Evolutionary conservation across 1,139 yeast species (phyloP), one percentile per base, ranked within the genome.

Genomic region (Nadsonia commutata): DNA sequence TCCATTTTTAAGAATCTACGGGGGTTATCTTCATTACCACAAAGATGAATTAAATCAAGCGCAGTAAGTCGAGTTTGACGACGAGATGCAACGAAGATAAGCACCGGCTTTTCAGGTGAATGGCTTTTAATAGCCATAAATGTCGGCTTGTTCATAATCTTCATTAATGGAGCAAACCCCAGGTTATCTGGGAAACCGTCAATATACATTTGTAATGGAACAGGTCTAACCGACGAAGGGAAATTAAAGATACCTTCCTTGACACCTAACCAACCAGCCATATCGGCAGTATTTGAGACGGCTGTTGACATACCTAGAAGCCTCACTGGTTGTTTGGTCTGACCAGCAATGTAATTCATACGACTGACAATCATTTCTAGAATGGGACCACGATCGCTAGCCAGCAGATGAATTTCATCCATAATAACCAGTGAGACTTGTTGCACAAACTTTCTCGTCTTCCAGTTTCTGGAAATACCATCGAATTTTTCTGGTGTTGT

Each of bases 401-500:
- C 98, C 52, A 93, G 73, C 50, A 93, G 68, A 68, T 93, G 99
- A 50, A 93, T 86, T 65, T 93, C 98, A 67, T 93, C 99, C 96
- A 93, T 88, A 36, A 93, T 85, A 20, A 93, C 88, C 48, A 93
- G 67, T 0, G 96, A 84, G 1, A 93, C 81, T 48, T 84, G 78
- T 57, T 86, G 95, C 21, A 90, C 96, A 66, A 88, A 90, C 54
- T 77, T 79, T 60, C 97, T 75, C 0, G 95, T 81, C 58, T 86
- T 94, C 98, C 98, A 93, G 57, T 84, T 86, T 73, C 98, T 90
- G 21, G 95, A 83, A 46, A 93, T 86, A 75, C 98, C 98, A 66
- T 93, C 98, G 59, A 90, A 93, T 62, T 93, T 93, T 65, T 93
- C 98, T 0, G 99, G 98, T 0, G 98, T 93, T 0, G 98, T 90